phyloP scores from a whole-genome alignment of 257 asterid species.

The Lithospermum erythrorhizon region DNA sequence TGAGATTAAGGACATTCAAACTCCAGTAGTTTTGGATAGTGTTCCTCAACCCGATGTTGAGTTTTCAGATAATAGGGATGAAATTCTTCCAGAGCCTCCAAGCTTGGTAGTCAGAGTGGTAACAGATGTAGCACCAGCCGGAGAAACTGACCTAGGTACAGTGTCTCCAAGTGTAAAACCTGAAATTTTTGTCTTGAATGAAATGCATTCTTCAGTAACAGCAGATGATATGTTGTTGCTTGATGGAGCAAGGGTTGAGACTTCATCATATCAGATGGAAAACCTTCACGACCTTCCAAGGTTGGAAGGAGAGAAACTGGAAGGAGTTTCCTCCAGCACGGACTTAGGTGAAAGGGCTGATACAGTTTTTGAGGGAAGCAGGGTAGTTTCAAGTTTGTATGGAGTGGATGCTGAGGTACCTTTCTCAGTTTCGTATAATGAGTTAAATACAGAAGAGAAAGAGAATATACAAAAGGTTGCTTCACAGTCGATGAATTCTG shows the following conservation, averaged over 20 bases:
- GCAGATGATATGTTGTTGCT: neutral
- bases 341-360: slow-evolving; percentile 21
- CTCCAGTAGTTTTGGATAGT: neutral
- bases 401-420: slow-evolving; percentile 20
- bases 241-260: neutral
- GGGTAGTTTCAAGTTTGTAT: slow-evolving; percentile 18
- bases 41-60: neutral
- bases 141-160: neutral
- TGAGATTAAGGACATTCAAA: neutral
- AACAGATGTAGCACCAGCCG: neutral
- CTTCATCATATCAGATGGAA: neutral
- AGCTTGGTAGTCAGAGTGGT: neutral
- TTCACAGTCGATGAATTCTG: neutral
- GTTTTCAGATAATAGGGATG: neutral
- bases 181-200: too few species aligned
- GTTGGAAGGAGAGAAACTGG: neutral
- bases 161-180: neutral
- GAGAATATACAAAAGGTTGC: neutral
- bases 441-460: slow-evolving; percentile 3
- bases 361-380: slow-evolving; percentile 13
- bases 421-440: neutral
- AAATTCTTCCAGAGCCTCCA: neutral
- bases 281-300: neutral
- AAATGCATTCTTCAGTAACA: too few species aligned
- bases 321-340: neutral